These are phyloP conservation scores for Pouteria glomerata DNA, from an alignment of 148 eudicot genomes.

Conservation along the genomic window DNA sequence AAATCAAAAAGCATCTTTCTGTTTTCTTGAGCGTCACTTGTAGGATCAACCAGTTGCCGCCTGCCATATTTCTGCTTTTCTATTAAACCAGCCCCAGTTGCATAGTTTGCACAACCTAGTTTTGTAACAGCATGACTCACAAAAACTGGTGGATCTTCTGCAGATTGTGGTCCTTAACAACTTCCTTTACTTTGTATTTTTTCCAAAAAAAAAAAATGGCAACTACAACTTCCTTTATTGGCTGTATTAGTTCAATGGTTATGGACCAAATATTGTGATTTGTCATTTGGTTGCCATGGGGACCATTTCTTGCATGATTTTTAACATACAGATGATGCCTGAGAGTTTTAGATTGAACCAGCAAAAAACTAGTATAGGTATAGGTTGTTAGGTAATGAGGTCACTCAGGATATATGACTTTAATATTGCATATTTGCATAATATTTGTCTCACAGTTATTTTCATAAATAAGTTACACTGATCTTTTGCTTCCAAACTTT, in stretches of 20 bases:
- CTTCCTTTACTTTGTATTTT: neutral
- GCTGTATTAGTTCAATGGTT: neutral
- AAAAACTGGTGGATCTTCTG: neutral
- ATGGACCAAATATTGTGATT: neutral
- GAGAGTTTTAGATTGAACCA: neutral
- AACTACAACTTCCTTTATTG: too few species aligned
- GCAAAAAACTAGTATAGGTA: neutral
- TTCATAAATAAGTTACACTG: neutral
- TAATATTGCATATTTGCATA: neutral
- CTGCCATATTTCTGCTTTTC: neutral
- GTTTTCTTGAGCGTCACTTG: neutral
- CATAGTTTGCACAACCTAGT: neutral
- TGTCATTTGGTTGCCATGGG: neutral
- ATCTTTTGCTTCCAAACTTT: neutral
- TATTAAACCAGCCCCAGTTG: neutral
- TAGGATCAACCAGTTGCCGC: neutral
- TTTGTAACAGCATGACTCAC: neutral
- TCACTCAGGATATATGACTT: neutral
- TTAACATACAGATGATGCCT: neutral
- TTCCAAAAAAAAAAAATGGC: too few species aligned
- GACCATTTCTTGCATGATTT: neutral
- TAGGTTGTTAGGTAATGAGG: neutral
- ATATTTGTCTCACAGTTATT: neutral
- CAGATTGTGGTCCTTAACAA: neutral
- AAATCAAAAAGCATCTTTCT: neutral